Base-by-base conservation (phyloP, 1,139 yeast species). In the Yamadazyma membranifaciens region DNA sequence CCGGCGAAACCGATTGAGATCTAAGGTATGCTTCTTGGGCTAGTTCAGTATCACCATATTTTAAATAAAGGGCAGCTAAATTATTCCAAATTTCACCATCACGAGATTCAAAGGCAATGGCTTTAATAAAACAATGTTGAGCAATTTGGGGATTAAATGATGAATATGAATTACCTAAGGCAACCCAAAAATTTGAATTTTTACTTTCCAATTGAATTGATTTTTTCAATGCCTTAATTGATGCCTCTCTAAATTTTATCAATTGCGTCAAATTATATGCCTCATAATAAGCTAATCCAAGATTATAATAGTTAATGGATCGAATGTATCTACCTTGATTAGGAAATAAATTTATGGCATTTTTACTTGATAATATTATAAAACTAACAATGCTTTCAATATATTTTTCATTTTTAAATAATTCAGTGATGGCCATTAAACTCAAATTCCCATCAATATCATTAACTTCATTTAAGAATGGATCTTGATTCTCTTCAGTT, bases 91-190 rank as follows among this genome's bases (percentile, higher is more conserved):
- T 75, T 16, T 66, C 65, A 1, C 84, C 78, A 47, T 87, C 87
- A 43, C 80, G 77, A 3, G 86, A 77, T 40, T 86, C 83, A 34
- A 88, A 62, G 0, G 87, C 73, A 2, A 82, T 65, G 0, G 97
- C 92, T 47, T 87, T 84, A 50, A 94, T 86, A 52, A 86, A 87
- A 58, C 97, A 88, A 62, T 92, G 98, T 59, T 92, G 99, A 0
- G 97, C 73, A 6, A 88, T 85, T 39, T 76, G 75, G 0, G 92
- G 83, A 50, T 81, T 84, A 4, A 68, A 59, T 2, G 78, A 65
- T 36, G 82, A 72, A 38, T 70, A 71, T 0, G 87, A 82, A 47
- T 84, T 75, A 10, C 98, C 98, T 31, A 91, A 70, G 0, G 87
- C 83, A 38, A 80, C 72, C 99, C 99, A 92, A 44, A 81, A 81